phyloP scores from a whole-genome alignment of 345 rosid genomes.

The Mangifera indica region DNA sequence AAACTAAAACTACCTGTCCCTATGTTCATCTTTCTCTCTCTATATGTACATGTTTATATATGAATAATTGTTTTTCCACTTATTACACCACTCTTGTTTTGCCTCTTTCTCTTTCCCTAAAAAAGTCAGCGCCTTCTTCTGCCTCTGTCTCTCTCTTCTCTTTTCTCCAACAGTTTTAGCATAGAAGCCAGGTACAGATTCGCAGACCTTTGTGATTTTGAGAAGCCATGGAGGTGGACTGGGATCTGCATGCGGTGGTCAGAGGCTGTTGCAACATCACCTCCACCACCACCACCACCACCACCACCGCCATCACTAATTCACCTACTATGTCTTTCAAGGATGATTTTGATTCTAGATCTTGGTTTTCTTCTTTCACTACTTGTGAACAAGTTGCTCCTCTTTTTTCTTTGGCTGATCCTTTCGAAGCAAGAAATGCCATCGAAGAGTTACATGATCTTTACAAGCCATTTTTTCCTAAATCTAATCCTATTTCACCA shows the following conservation, averaged over 20 bases:
- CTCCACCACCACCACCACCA: conserved; percentile 30
- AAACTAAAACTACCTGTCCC: too few relatives aligned
- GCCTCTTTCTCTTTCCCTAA: conserved; percentile 14
- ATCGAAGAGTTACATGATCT: conserved; percentile 71
- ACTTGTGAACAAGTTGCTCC: conserved; percentile 16
- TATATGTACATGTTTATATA: conserved; percentile 19
- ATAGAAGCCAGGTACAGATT: conserved; percentile 30
- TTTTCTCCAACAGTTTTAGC: conserved; percentile 27
- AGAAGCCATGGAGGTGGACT: conserved; percentile 67
- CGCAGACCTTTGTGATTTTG: conserved; percentile 34
- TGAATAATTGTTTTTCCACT: conserved; percentile 8
- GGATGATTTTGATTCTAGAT: conserved; percentile 24
- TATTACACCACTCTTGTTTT: neutral
- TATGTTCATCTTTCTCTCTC: conserved; percentile 13
- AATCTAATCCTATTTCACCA: conserved; percentile 34
- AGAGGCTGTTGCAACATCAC: conserved; percentile 57
- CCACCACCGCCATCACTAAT: conserved; percentile 20
- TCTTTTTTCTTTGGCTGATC: conserved; percentile 27
- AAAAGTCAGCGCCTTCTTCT: conserved; percentile 90
- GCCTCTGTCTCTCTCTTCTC: conserved; percentile 20
- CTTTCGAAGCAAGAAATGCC: conserved; percentile 35
- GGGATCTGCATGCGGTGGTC: conserved; percentile 98
- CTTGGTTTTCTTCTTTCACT: conserved; percentile 25
- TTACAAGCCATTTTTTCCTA: conserved; percentile 63
- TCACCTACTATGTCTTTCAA: conserved; percentile 10